Evolutionary conservation across 176 grass and related monocot species (phyloP).

Genomic region (Avena insularis): DNA sequence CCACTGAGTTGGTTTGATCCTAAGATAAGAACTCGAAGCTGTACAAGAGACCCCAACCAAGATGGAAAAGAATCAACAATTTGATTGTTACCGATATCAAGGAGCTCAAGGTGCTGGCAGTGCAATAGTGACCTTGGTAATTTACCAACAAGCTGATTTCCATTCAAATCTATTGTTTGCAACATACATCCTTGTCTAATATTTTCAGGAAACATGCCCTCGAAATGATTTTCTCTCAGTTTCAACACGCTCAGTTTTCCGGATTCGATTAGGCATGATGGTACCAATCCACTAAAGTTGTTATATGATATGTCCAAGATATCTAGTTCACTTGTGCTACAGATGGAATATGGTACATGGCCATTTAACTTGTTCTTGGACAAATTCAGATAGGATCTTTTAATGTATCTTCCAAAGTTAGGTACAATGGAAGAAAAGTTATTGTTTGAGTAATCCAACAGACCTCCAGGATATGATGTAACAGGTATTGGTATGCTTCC

Average conservation of each 20-base stretch:
- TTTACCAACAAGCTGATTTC: slow-evolving; percentile 13
- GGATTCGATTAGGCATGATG: neutral
- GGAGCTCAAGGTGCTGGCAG: neutral
- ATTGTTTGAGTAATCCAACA: slow-evolving; percentile 3
- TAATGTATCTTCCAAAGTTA: neutral
- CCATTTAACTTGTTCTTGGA: slow-evolving; percentile 39
- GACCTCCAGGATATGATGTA: accelerated
- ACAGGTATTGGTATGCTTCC: slow-evolving; percentile 12
- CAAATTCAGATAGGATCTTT: neutral
- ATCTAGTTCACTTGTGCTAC: neutral
- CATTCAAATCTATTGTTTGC: slow-evolving; percentile 34
- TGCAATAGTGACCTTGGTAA: slow-evolving; percentile 34
- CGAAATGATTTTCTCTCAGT: slow-evolving; percentile 12
- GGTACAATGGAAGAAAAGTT: neutral
- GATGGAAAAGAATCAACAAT: slow-evolving; percentile 29
- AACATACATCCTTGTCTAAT: slow-evolving; percentile 25
- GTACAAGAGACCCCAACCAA: slow-evolving; percentile 15
- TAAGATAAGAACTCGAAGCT: slow-evolving; percentile 30
- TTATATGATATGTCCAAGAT: slow-evolving; percentile 40
- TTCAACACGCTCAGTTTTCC: neutral
- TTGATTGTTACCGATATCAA: slow-evolving; percentile 34
- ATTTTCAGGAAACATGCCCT: neutral
- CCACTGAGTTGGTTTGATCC: slow-evolving; percentile 30
- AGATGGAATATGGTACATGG: slow-evolving; percentile 38
- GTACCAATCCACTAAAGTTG: slow-evolving; percentile 23